Evolutionary conservation across 2,329 filamentous ascomycete genomes (phyloP), one percentile per base, ranked within the genome.

Genomic region (Fusarium dimerum): DNA sequence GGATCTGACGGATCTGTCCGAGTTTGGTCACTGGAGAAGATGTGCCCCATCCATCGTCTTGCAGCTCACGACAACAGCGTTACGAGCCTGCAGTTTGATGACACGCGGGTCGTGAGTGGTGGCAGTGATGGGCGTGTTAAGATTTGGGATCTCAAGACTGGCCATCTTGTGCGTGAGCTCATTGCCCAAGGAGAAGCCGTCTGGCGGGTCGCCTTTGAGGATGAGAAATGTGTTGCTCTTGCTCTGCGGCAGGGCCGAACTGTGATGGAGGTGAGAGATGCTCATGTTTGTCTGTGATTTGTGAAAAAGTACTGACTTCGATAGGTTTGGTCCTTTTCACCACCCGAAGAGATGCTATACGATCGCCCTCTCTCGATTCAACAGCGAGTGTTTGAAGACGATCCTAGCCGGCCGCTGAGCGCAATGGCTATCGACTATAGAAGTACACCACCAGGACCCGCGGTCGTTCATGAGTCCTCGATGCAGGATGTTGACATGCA

Each of bases 31-130:
- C 76, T 99, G 56, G 87, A 92, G 62, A 90, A 88, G 62, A 95
- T 93, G 81, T 87, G 88, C 55, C 89, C 94, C 1, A 96, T 99
- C 54, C 94, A 99, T 74, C 86, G 94, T 43, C 80, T 99, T 47
- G 94, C 94, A 40, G 94, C 94, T 4, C 94, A 99, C 70, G 94
- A 99, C 72, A 99, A 99, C 72, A 97, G 92, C 69, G 94, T 99
- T 48, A 99, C 94, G 1, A 97, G 92, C 71, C 77, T 99, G 61
- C 94, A 99, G 68, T 99, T 99, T 69, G 94, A 99, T 66, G 92
- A 97, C 68, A 92, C 89, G 20, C 84, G 94, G 50, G 94, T 99
- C 54, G 92, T 99, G 51, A 96, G 91, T 68, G 94, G 94, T 63
- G 95, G 94, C 45, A 96, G 90, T 65, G 94, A 99, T 72, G 94